Conservation (phyloP, 1,139 yeast species). For the Williopsis jadinii region DNA sequence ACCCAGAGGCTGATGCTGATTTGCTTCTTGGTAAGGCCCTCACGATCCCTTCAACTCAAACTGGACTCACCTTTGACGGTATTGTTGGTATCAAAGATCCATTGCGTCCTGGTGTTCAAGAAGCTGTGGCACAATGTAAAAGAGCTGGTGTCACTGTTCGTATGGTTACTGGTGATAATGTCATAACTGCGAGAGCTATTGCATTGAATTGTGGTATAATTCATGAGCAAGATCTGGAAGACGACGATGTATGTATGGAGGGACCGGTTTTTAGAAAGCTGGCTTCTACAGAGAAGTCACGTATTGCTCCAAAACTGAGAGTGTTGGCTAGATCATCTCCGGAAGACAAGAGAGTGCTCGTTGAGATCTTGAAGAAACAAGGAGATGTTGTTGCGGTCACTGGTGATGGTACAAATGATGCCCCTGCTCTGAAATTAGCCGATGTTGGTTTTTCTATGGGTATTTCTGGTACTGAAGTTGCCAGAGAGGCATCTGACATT, state of each 20-base stretch:
- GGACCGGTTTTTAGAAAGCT: slow-evolving; percentile 84
- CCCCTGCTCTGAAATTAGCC: slow-evolving; percentile 88
- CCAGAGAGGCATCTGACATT: slow-evolving; percentile 92
- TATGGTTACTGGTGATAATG: slow-evolving; percentile 97
- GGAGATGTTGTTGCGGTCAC: slow-evolving; percentile 98
- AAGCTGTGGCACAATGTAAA: slow-evolving; percentile 80
- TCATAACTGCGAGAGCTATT: slow-evolving; percentile 85
- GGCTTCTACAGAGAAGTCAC: slow-evolving; percentile 46
- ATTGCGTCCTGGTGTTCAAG: slow-evolving; percentile 79
- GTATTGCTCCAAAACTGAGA: slow-evolving; percentile 61
- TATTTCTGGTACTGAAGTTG: slow-evolving; percentile 88
- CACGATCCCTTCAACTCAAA: slow-evolving; percentile 17
- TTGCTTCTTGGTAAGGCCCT: slow-evolving; percentile 33
- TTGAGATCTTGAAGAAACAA: slow-evolving; percentile 67
- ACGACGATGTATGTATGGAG: slow-evolving; percentile 71
- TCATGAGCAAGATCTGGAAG: slow-evolving; percentile 41
- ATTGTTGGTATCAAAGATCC: slow-evolving; percentile 95
- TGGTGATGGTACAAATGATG: slow-evolving; percentile 97
- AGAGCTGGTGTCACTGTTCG: slow-evolving; percentile 90
- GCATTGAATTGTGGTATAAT: slow-evolving; percentile 82
- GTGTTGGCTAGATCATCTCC: slow-evolving; percentile 95
- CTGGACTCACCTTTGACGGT: slow-evolving; percentile 51
- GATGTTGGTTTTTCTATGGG: slow-evolving; percentile 96
- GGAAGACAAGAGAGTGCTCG: slow-evolving; percentile 84
- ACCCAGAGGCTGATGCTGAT: slow-evolving; percentile 41